Percentiles rank a stretch among this genome's conserved stretches.
These are phyloP conservation scores for Recurvomyces mirabilis DNA, from an alignment of 495 filamentous ascomycete genomes.

Conservation along the genomic window DNA sequence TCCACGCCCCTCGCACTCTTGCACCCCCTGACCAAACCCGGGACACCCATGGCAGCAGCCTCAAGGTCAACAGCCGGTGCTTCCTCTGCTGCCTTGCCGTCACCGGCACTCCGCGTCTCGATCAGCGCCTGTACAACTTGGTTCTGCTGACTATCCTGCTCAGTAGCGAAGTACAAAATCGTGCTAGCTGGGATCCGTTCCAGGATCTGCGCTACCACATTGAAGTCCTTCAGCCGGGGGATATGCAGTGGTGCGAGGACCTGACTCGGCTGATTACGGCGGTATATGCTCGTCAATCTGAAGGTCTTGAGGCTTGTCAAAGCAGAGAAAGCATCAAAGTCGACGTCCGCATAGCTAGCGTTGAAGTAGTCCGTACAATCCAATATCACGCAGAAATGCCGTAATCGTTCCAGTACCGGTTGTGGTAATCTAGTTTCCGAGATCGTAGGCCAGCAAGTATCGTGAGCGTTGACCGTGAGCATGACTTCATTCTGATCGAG, in stretches of 20 bases:
- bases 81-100: conserved; percentile 1
- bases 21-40: conserved; percentile 8
- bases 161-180: conserved; percentile 1
- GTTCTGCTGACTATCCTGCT: not conserved
- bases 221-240: conserved; percentile 3
- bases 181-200: conserved; percentile 10
- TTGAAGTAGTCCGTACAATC: conserved; percentile 13
- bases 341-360: conserved; percentile 9
- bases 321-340: conserved; percentile 9
- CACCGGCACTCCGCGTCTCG: not conserved
- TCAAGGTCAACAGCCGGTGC: conserved; percentile 6
- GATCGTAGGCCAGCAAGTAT: conserved; percentile 14
- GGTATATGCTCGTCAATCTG: conserved; percentile 10
- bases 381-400: conserved; percentile 15
- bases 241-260: conserved; percentile 7
- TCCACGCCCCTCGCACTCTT: not conserved
- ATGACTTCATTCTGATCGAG: conserved; percentile 14
- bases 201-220: conserved; percentile 11
- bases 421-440: conserved; percentile 12
- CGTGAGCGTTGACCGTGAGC: conserved; percentile 10
- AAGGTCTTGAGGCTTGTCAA: conserved; percentile 7
- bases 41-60: conserved; percentile 4
- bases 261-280: conserved; percentile 4
- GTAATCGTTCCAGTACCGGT: conserved; percentile 2
- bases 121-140: not conserved